Evolutionary conservation across 2,329 filamentous ascomycete species (phyloP).

Genomic region (Trichoderma sp.): DNA sequence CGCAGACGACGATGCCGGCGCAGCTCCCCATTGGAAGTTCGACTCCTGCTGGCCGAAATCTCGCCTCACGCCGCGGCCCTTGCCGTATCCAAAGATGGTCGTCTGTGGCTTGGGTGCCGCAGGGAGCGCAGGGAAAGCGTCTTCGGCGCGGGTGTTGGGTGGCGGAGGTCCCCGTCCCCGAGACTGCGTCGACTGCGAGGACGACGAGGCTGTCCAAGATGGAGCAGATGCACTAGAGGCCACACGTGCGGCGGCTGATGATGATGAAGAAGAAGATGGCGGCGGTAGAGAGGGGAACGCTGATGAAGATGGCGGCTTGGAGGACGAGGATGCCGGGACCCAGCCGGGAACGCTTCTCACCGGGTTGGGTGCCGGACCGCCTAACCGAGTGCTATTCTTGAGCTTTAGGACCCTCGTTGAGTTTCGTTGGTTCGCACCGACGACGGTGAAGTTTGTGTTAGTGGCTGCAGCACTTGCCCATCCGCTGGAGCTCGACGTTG

Average conservation of each 20-base stretch:
- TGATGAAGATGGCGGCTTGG: slow-evolving; percentile 29
- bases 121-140: slow-evolving; percentile 81
- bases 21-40: slow-evolving; percentile 50
- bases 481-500: slow-evolving; percentile 53
- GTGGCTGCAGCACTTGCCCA: slow-evolving; percentile 60
- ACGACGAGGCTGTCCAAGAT: slow-evolving; percentile 34
- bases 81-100: slow-evolving; percentile 61
- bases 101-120: slow-evolving; percentile 67
- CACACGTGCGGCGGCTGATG: slow-evolving; percentile 25
- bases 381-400: slow-evolving; percentile 56
- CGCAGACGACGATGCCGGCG: slow-evolving; percentile 22
- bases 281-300: slow-evolving; percentile 47
- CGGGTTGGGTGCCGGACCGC: slow-evolving; percentile 33
- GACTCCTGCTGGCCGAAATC: slow-evolving; percentile 50
- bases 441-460: slow-evolving; percentile 49
- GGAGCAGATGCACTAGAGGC: slow-evolving; percentile 27
- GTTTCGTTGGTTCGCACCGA: slow-evolving; percentile 46
- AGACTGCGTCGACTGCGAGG: slow-evolving; percentile 41
- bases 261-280: slow-evolving; percentile 22
- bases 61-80: slow-evolving; percentile 51
- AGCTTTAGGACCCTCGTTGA: slow-evolving; percentile 57
- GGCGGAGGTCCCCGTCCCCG: neutral
- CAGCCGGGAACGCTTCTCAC: slow-evolving; percentile 25
- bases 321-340: slow-evolving; percentile 25
- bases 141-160: slow-evolving; percentile 39